Evolutionary conservation across 768 basidiomycete genomes (phyloP), one percentile per base, ranked within the genome.

Genomic region (button mushroom (Agaricus bisporus)): DNA sequence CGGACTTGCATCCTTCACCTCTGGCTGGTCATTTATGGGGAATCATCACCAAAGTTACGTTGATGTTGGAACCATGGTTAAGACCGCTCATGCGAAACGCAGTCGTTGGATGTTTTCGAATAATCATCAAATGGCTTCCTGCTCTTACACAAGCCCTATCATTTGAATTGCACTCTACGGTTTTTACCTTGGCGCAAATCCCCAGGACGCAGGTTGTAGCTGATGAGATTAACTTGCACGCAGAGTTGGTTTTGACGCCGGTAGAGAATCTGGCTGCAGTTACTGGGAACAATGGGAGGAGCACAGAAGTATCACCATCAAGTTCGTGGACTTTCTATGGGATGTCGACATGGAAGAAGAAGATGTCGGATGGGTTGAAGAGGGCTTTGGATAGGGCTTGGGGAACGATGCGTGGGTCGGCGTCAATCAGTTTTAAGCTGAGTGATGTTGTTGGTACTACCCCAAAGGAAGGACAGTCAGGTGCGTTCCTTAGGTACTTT

Each of bases 301-400:
- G 32, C 4, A 29, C 9, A 20, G 54, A 59, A n/a, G 53, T 55
- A 50, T 63, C 60, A 25, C 54, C 60, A 45, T 47, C 60, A 10
- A 65, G 59, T 32, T 53, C 58, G 4, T 66, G 66, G 36, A 63
- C 61, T 29, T 63, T 68, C 14, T 71, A 77, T 58, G 77, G 80
- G 57, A 75, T 86, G 66, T 76, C 77, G 3, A 77, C 80, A n/a
- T 86, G 81, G 85, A 83, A 78, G 58, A 77, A 74, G 29, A 77
- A 83, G 26, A 65, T 88, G 50, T 73, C 73, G 35, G 76, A 75
- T 45, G 82, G 86, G 56, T 71, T 87, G 47, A 74, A 73, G 43
- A 73, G 88, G 52, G 80, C 86, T 22, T 78, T 86, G 72, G 83
- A 86, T 56, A 74, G 80, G 49, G 86, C 86, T 22, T 77, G 85